Percentiles rank a stretch among this genome's conserved stretches.
Conservation (phyloP, 1,284 basidiomycete species). For the Paramarasmius palmivorus region DNA sequence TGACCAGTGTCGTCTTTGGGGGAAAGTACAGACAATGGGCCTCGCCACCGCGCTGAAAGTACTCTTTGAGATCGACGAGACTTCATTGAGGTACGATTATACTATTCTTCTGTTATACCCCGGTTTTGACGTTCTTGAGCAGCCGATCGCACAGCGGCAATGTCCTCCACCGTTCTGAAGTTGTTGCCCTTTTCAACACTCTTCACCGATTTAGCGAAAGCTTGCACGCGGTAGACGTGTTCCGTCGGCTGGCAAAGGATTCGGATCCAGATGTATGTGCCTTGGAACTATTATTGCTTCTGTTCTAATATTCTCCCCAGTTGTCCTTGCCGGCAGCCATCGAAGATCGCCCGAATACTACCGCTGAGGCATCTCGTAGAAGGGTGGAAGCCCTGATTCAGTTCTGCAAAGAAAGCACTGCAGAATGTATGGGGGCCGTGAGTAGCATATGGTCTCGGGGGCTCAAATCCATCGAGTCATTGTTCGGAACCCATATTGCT, state of each 20-base stretch:
- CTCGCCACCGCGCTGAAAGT: constrained; percentile 95
- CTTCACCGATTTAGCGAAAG: constrained; percentile 90
- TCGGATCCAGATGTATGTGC: constrained; percentile 50
- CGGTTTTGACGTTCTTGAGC: not conserved
- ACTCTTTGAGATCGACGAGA: constrained; percentile 92
- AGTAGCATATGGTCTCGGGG: constrained; percentile 3
- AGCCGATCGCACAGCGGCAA: constrained; percentile 79
- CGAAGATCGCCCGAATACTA: constrained; percentile 15
- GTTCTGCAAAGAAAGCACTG: constrained; percentile 53
- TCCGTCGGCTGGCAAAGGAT: constrained; percentile 58
- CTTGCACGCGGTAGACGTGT: constrained; percentile 76
- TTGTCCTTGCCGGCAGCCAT: constrained; percentile 28
- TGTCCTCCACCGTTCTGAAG: constrained; percentile 87
- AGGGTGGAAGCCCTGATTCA: constrained; percentile 33
- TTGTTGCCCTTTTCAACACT: constrained; percentile 95
- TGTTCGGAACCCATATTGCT: not conserved
- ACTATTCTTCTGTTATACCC: not conserved
- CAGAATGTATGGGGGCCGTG: constrained; percentile 38
- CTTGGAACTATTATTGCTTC: not conserved
- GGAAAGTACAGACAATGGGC: constrained; percentile 94
- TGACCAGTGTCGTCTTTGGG: constrained; percentile 99
- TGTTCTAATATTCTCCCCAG: not conserved
- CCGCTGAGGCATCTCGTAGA: constrained; percentile 12
- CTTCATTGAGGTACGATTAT: constrained; percentile 70
- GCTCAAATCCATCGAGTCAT: not conserved